Percentiles rank a stretch among this genome's conserved stretches.
Conservation (phyloP, 176 grass and related monocot species). For the Leersia perrieri region DNA sequence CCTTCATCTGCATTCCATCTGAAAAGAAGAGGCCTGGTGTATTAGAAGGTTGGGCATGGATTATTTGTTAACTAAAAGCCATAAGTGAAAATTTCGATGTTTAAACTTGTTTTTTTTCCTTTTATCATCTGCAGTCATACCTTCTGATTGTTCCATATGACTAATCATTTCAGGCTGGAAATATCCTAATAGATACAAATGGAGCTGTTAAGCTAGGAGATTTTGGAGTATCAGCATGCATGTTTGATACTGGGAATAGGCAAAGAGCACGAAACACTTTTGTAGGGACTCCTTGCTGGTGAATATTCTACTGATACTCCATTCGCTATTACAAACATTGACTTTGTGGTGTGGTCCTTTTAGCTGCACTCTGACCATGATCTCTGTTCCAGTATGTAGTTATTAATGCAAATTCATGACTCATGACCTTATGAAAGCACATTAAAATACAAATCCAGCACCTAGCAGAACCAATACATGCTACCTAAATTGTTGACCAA, state of each 20-base stretch:
- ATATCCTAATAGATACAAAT: conserved; percentile 93
- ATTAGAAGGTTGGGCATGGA: background rate
- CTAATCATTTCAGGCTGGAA: conserved; percentile 88
- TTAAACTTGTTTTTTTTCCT: conserved; percentile 16
- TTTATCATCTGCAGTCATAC: conserved; percentile 8
- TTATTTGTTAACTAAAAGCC: background rate
- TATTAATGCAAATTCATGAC: background rate
- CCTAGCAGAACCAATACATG: background rate
- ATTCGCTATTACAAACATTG: background rate
- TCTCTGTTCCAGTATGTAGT: background rate
- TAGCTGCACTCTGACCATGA: background rate
- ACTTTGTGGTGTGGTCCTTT: background rate
- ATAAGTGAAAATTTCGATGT: background rate
- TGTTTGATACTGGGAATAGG: conserved; percentile 98
- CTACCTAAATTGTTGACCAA: background rate
- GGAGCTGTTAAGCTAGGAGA: conserved; percentile 95
- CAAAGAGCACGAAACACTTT: conserved; percentile 94
- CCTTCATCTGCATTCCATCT: too few species aligned
- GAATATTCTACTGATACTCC: conserved; percentile 3
- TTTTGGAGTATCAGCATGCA: conserved; percentile 92
- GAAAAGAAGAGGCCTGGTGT: too few species aligned
- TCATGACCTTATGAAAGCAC: background rate
- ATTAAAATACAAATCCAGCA: background rate
- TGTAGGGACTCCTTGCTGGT: conserved; percentile 98
- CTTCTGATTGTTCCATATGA: conserved; percentile 42